Conservation (phyloP, 768 basidiomycete genomes). For the Terana coerulea region DNA sequence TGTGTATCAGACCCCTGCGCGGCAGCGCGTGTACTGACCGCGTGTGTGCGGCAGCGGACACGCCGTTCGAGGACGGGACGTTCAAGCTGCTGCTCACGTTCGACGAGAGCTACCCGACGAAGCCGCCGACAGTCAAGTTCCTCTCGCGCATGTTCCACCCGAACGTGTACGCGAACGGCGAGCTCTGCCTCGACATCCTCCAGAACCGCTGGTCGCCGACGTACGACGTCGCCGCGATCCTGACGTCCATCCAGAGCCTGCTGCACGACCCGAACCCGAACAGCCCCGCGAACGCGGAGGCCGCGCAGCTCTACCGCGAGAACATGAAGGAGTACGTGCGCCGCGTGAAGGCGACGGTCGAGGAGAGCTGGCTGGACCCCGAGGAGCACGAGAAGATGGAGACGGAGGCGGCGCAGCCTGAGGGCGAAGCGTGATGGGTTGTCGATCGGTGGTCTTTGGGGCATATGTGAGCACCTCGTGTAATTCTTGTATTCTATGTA, state of each 20-base stretch:
- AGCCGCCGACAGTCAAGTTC: constrained; percentile 96
- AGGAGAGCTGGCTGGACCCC: constrained; percentile 90
- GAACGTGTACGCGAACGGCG: constrained; percentile 97
- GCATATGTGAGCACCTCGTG: no score
- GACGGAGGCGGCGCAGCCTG: constrained; percentile 23
- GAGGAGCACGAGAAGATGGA: constrained; percentile 62
- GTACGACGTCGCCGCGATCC: constrained; percentile 97
- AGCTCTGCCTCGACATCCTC: constrained; percentile 96
- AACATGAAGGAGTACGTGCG: constrained; percentile 99
- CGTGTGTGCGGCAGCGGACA: constrained; percentile 63
- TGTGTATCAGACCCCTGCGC: constrained; percentile 26
- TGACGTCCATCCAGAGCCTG: constrained; percentile 93
- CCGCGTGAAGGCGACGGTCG: constrained; percentile 88
- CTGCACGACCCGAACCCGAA: constrained; percentile 98
- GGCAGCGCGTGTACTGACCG: neutral
- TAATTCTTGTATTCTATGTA: no score
- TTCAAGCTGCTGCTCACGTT: constrained; percentile 95
- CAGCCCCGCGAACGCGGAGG: constrained; percentile 97
- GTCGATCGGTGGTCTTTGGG: no score
- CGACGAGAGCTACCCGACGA: constrained; percentile 98
- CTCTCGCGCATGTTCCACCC: constrained; percentile 98
- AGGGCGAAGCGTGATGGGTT: neutral
- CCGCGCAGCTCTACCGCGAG: constrained; percentile 93
- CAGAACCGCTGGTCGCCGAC: constrained; percentile 99
- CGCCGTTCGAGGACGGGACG: constrained; percentile 98